Base-by-base conservation (phyloP, 345 rosid species). In the Murraya koenigii region DNA sequence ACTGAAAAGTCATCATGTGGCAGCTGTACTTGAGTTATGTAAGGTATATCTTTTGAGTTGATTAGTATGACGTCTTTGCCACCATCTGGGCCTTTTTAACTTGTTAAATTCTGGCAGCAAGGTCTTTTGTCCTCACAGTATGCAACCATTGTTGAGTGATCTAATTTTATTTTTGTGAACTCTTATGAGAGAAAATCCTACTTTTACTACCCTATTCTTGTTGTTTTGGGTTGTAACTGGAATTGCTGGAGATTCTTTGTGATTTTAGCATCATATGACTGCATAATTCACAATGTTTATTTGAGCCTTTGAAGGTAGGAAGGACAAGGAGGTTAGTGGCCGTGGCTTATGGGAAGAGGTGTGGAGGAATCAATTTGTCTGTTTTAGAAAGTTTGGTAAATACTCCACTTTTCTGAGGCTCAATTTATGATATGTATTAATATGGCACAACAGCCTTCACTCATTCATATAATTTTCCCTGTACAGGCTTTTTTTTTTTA, bases 261-360 rank as follows among this genome's bases (percentile, higher is more conserved):
- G 71, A 39, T 58, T 59, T 49, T 64, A 14, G 70, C 58, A 64
- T 59, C 39, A 58, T 30, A 59, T 49, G 47, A 79, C 78, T n/a
- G 41, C 72, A 66, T 75, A 33, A 52, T 66, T 71, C 65, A 49
- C 76, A 39, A 59, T 78, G n/a, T 80, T 78, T 66, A 25, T 71
- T 84, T 78, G 82, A 77, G 54, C 72, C 49, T 84, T 77, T 91
- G 80, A 84, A 96, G 99, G 82, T 96, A 72, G 93, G 96, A 85
- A 85, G 78, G 77, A 96, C 99, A 25, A 91, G 99, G 88, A 93
- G 85, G 89, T 78, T 75, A 72, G 93, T 92, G 65, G 97, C 97
- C 59, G 85, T 80, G 75, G 88, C 94, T 64, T 89, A 86, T 82
- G 97, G 99, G 76, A 92, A 86, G 90, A 90, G 94, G 83, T 86